phyloP scores from a whole-genome alignment of 1,284 basidiomycete genomes.

The Microbotryum saponariae region DNA sequence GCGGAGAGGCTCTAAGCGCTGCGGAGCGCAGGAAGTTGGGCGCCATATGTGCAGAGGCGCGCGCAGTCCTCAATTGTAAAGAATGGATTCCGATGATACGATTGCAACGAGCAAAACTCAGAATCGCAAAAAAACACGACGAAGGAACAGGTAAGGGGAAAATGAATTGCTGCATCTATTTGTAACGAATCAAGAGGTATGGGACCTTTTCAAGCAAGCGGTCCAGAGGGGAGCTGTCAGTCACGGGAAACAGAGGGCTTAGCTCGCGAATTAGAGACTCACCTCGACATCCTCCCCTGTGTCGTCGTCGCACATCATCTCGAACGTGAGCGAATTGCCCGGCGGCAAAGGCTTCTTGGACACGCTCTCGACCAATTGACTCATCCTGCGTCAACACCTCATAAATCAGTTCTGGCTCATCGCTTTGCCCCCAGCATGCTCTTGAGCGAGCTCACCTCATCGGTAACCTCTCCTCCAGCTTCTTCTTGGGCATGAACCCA shows the following conservation, averaged over 20 bases:
- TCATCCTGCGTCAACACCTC: slow-evolving; percentile 50
- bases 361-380: slow-evolving; percentile 81
- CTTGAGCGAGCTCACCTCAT: slow-evolving; percentile 50
- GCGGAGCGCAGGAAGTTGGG: no score
- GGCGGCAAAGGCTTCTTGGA: slow-evolving; percentile 84
- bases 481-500: slow-evolving; percentile 81
- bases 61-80: no score
- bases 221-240: not conserved
- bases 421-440: no score
- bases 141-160: no score
- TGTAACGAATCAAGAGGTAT: slow-evolving; percentile 27
- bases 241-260: not conserved
- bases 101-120: no score
- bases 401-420: not conserved
- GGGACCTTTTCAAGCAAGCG: slow-evolving; percentile 14
- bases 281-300: slow-evolving; percentile 60
- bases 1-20: not conserved
- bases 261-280: slow-evolving; percentile 3
- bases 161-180: slow-evolving; percentile 1
- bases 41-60: no score
- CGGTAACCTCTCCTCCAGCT: slow-evolving; percentile 76
- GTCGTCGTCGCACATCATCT: slow-evolving; percentile 89
- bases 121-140: no score
- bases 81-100: no score
- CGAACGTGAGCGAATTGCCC: slow-evolving; percentile 46